phyloP scores from a whole-genome alignment of 129 eudicot genomes.

The Pulicaria dysenterica region DNA sequence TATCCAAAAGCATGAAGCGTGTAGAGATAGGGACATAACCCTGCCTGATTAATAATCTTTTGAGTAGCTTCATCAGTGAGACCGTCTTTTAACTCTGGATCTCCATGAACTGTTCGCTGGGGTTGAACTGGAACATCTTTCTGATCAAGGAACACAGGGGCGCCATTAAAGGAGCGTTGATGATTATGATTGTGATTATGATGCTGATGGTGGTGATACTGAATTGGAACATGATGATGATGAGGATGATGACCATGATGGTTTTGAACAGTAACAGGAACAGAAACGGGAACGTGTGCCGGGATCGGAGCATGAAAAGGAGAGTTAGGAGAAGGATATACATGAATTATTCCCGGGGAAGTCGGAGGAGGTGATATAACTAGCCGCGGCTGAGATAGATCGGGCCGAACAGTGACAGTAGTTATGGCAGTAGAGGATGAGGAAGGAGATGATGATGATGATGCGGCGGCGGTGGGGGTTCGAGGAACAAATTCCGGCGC shows the following conservation, averaged over 20 bases:
- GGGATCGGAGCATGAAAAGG: constrained; percentile 40
- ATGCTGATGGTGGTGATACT: constrained; percentile 28
- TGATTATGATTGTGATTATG: constrained; percentile 21
- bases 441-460: constrained; percentile 3
- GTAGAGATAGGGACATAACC: constrained; percentile 9
- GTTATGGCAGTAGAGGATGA: constrained; percentile 13
- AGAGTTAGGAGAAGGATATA: constrained; percentile 42
- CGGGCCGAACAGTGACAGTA: constrained; percentile 20
- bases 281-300: constrained; percentile 29
- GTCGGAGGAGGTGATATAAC: constrained; percentile 38
- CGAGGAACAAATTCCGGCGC: constrained; percentile 88
- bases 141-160: constrained; percentile 34
- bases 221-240: constrained; percentile 39
- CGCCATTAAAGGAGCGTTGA: constrained; percentile 32
- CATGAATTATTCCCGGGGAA: constrained; percentile 46
- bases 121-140: constrained; percentile 28
- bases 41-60: constrained; percentile 76
- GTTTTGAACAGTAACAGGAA: constrained; percentile 35
- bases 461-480: constrained; percentile 4
- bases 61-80: constrained; percentile 56
- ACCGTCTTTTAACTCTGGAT: constrained; percentile 42
- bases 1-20: not conserved
- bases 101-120: constrained; percentile 24
- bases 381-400: constrained; percentile 31
- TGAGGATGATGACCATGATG: constrained; percentile 37